Evolutionary conservation across 257 asterid genomes (phyloP).

Genomic region (Solanum etuberosum): DNA sequence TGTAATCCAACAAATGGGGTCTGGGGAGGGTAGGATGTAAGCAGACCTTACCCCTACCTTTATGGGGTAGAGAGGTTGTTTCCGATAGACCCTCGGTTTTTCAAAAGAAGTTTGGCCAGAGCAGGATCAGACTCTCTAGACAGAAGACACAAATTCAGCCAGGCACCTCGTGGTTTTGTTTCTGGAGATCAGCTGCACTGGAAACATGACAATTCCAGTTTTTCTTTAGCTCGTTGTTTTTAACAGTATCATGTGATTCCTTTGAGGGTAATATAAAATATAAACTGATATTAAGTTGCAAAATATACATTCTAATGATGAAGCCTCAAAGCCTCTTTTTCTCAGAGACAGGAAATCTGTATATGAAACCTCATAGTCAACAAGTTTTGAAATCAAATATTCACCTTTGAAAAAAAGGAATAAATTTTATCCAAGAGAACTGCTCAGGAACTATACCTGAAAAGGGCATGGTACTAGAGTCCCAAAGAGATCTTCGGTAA

Average conservation of each 20-base stretch:
- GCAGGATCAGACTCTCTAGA: not conserved
- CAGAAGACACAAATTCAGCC: not conserved
- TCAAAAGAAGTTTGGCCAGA: not conserved
- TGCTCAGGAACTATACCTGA: slow-evolving; percentile 33
- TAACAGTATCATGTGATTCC: not conserved
- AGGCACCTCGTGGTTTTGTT: not conserved
- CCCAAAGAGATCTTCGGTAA: slow-evolving; percentile 72
- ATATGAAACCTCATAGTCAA: not conserved
- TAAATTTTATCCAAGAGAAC: not conserved
- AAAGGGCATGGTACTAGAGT: slow-evolving; percentile 57
- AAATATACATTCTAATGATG: not conserved
- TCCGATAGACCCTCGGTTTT: not conserved
- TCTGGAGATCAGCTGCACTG: not conserved
- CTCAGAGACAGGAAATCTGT: not conserved
- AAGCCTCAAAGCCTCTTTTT: not conserved
- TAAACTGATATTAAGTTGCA: not conserved
- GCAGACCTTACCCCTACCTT: not conserved
- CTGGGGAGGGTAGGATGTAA: not conserved
- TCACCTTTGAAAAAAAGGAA: not conserved
- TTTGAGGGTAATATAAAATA: not conserved
- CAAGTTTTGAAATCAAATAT: not conserved
- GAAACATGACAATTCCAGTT: not conserved
- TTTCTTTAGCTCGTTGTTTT: not conserved
- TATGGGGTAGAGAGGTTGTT: not conserved
- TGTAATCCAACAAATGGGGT: not conserved